Base-by-base conservation (phyloP, 371 early-diverging fungal genomes). In the Conidiobolus incongruus region DNA sequence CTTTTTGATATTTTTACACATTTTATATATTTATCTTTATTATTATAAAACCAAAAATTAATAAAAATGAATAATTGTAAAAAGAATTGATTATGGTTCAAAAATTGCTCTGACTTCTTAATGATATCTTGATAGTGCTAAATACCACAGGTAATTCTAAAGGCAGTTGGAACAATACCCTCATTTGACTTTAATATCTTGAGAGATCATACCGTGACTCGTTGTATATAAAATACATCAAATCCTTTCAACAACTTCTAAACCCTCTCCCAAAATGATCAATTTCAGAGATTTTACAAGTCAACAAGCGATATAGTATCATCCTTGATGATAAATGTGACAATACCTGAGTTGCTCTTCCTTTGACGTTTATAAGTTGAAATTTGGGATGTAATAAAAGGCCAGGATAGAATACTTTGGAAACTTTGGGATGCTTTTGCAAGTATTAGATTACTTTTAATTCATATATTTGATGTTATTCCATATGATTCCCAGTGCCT, bases 401-500 rank as follows among this genome's bases (percentile, higher is more conserved):
- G 32, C 90, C 90, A 20, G 87, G 87, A 57, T 85, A 86, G 56
- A 84, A 77, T 31, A 85, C 87, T 35, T 70, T 65, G 34, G 61
- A 66, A 38, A 86, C 75, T 28, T 62, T 57, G 35, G 70, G 63
- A 28, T 60, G 59, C n/a, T n/a, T n/a, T 53, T 79, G 69, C 44
- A 89, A 60, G 51, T 54, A 67, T 40, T 61, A 52, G 15, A 86
- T 82, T 50, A 89, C 63, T 38, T 70, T 75, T 54, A 79, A 54
- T 12, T 92, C 94, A 54, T 88, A 88, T 26, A 58, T 52, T 29
- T 72, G 81, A 56, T 94, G 96, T 51, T 80, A 79, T 49, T 73
- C 64, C 94, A 94, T 95, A 47, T 94, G 81, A 17, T 49, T 52
- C 86, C 83, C 29, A 96, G 68, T 6, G 97, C 94, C 72, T 92